Percentiles rank a stretch among this genome's conserved stretches.
phyloP scores from a whole-genome alignment of 805 yeast genomes.

The Ogataea degrootiae region DNA sequence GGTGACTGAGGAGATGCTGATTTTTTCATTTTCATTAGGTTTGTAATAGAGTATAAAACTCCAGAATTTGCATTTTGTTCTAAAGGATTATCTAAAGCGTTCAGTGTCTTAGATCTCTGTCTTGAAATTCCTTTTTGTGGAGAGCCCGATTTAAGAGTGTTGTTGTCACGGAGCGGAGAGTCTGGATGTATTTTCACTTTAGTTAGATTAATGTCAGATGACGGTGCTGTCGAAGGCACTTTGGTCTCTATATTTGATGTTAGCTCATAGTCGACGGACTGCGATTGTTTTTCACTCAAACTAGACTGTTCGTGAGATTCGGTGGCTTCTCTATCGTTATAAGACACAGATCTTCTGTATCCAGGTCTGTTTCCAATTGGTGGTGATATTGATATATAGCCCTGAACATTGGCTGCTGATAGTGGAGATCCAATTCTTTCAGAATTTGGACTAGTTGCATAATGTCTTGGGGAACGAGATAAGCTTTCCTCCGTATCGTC shows the following conservation, averaged over 20 bases:
- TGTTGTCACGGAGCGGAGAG: not conserved
- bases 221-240: not conserved
- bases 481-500: slow-evolving; percentile 8
- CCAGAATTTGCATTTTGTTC: slow-evolving; percentile 15
- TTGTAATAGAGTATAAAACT: slow-evolving; percentile 26
- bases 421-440: not conserved
- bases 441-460: not conserved
- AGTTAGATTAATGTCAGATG: not conserved
- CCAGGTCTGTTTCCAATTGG: slow-evolving; percentile 10
- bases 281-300: too few species aligned
- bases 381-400: not conserved
- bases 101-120: slow-evolving; percentile 31
- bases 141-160: not conserved
- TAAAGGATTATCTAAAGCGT: slow-evolving; percentile 20
- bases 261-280: too few species aligned
- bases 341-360: slow-evolving; percentile 16
- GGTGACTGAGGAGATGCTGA: slow-evolving; percentile 5
- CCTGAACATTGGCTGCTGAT: not conserved
- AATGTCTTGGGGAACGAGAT: not conserved
- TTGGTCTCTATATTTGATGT: not conserved
- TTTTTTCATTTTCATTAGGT: slow-evolving; percentile 23
- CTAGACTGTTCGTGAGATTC: not conserved
- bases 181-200: not conserved
- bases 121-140: slow-evolving; percentile 12
- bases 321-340: slow-evolving; percentile 11